These are phyloP conservation scores for Candida michaelii DNA, from an alignment of 805 yeast species.

Conservation along the genomic window DNA sequence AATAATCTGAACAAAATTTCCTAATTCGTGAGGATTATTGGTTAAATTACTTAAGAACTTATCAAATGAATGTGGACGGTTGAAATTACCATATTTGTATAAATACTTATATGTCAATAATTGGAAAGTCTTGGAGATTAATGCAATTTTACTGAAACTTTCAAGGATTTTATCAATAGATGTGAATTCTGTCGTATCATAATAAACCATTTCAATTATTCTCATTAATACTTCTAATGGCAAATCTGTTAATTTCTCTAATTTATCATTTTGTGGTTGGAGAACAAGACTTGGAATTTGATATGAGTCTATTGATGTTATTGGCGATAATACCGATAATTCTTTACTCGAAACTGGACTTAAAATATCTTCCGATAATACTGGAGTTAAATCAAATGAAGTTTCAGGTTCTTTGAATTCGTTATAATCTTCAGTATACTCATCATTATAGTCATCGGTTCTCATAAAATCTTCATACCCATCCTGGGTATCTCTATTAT, in stretches of 20 bases:
- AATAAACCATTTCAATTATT: constrained; percentile 56
- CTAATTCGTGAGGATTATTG: constrained; percentile 53
- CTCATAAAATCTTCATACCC: neutral
- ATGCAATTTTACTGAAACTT: constrained; percentile 49
- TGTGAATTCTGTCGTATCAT: constrained; percentile 47
- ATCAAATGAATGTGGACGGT: constrained; percentile 79
- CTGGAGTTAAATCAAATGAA: constrained; percentile 3
- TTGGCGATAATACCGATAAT: constrained; percentile 20
- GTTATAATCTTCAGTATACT: neutral
- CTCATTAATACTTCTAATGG: constrained; percentile 59
- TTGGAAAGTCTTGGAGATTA: constrained; percentile 59
- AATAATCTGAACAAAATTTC: constrained; percentile 66
- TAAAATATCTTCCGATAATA: constrained; percentile 2
- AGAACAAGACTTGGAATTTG: constrained; percentile 6
- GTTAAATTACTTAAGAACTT: constrained; percentile 61
- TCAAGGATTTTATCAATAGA: constrained; percentile 53
- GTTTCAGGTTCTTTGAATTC: neutral
- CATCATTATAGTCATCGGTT: neutral
- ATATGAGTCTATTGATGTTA: constrained; percentile 27
- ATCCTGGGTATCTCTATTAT: neutral
- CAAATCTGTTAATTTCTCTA: constrained; percentile 27
- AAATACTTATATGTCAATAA: constrained; percentile 56
- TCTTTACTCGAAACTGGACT: constrained; percentile 8
- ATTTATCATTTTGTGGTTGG: constrained; percentile 6
- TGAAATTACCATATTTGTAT: constrained; percentile 69